Evolutionary conservation across 2,329 filamentous ascomycete species (phyloP), one percentile per base, ranked within the genome.

Genomic region (Exophiala mesophila): DNA sequence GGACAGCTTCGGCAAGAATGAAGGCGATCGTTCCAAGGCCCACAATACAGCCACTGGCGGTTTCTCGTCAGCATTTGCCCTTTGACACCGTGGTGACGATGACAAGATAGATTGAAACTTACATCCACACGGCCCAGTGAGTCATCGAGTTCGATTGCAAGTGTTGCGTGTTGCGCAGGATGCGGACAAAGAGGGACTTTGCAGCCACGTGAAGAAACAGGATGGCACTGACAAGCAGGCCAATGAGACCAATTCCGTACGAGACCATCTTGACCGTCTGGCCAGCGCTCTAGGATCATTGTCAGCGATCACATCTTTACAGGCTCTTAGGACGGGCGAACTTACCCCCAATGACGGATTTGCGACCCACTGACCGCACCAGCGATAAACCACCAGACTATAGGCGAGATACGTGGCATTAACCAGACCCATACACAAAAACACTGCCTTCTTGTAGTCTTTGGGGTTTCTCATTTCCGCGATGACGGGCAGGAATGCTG

Each of bases 391-490:
- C 1, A 72, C 63, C 3, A 59, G 47, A 5, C 63, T 62, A 19
- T 68, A 60, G 3, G 57, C 43, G 15, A 64, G 52, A 31, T 68
- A 67, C 2, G 62, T 44, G 8, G 53, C 45, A 2, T 59, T 63
- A 3, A 68, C 58, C 9, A 56, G 88, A 2, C 82, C 83, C 78
- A 80, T 79, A 59, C 74, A 78, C 10, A 72, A 59, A 54, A 87
- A 94, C 1, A 96, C 76, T 2, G 89, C 86, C 66, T 95, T 95
- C 55, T 86, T 88, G 59, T 95, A 96, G 55, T 96, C 89, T 42
- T 76, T 79, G 2, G 74, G 78, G 32, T 78, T 70, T 57, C 74
- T 83, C 89, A 96, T 96, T 65, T 96, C 89, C 3, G 89, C 88
- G 52, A 96, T 95, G 68, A 96, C 95, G 54, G 85, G 90, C 1